These are phyloP conservation scores for Protomyces lactucae-debilis DNA, from an alignment of 1,139 yeast genomes.

Conservation along the genomic window DNA sequence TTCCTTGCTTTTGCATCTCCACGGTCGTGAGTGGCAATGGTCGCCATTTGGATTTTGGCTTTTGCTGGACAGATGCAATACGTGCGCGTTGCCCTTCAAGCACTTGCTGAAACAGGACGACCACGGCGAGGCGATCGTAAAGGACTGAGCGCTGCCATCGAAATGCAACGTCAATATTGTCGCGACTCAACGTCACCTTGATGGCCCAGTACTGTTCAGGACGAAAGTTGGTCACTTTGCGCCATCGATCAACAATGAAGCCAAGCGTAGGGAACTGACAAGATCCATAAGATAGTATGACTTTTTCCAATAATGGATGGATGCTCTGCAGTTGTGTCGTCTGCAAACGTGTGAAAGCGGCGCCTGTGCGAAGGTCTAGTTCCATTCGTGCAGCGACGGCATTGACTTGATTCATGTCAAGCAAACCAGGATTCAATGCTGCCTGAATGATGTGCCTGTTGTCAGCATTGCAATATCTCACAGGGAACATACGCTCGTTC, in stretches of 20 bases:
- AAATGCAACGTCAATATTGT: slow-evolving; percentile 41
- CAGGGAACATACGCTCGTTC: slow-evolving; percentile 46
- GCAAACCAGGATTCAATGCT: slow-evolving; percentile 57
- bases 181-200: slow-evolving; percentile 44
- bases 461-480: background rate
- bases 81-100: slow-evolving; percentile 48
- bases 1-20: slow-evolving; percentile 84
- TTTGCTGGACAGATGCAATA: slow-evolving; percentile 51
- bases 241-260: slow-evolving; percentile 90
- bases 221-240: slow-evolving; percentile 62
- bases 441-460: slow-evolving; percentile 63
- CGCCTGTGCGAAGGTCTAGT: slow-evolving; percentile 83
- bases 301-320: slow-evolving; percentile 33
- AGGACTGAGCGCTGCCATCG: slow-evolving; percentile 66
- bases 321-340: slow-evolving; percentile 48
- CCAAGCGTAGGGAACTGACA: slow-evolving; percentile 98
- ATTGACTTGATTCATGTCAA: slow-evolving; percentile 66
- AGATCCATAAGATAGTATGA: slow-evolving; percentile 48
- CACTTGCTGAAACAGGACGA: slow-evolving; percentile 63
- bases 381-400: slow-evolving; percentile 87
- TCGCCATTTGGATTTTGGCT: slow-evolving; percentile 67
- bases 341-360: slow-evolving; percentile 76
- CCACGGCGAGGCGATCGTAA: slow-evolving; percentile 66
- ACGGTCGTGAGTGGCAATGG: slow-evolving; percentile 94
- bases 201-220: slow-evolving; percentile 81